Evolutionary conservation across 1,284 basidiomycete species (phyloP).

Genomic region (Malassezia arunalokei): DNA sequence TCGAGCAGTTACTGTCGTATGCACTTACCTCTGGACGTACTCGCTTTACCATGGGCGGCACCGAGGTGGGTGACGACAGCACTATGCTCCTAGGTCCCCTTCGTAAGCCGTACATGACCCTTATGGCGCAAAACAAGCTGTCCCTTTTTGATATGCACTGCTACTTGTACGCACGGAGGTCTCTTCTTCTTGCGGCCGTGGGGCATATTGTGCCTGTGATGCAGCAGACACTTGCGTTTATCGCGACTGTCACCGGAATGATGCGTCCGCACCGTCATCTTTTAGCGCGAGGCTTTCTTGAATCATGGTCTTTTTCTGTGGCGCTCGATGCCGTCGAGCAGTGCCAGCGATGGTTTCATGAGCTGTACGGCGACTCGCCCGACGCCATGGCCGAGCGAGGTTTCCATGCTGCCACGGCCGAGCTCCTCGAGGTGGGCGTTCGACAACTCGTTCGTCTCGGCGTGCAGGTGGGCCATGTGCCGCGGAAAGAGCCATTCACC

Average conservation of each 20-base stretch:
- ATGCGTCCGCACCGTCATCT: conserved; percentile 54
- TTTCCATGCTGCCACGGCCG: conserved; percentile 54
- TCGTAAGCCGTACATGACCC: conserved; percentile 74
- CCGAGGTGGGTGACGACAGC: conserved; percentile 60
- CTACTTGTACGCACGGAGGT: conserved; percentile 80
- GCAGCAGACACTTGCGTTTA: conserved; percentile 58
- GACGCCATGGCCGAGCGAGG: conserved; percentile 15
- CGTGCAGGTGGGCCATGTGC: conserved; percentile 59
- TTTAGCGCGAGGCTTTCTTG: conserved; percentile 54
- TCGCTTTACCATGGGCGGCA: conserved; percentile 24
- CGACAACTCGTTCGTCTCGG: conserved; percentile 69
- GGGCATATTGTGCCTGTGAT: conserved; percentile 60
- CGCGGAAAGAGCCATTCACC: conserved; percentile 56
- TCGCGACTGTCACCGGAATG: conserved; percentile 66
- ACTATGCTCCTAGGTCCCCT: conserved; percentile 63
- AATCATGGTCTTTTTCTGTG: conserved; percentile 87
- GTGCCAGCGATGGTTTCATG: conserved; percentile 61
- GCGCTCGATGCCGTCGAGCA: conserved; percentile 73
- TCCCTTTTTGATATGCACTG: conserved; percentile 85
- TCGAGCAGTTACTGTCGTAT: conserved; percentile 62
- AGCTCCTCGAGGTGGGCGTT: conserved; percentile 67
- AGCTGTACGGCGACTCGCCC: conserved; percentile 18
- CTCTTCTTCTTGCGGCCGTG: conserved; percentile 61
- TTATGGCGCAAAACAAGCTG: conserved; percentile 79
- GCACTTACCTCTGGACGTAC: conserved; percentile 27